phyloP scores from a whole-genome alignment of 108 stramenopile genomes.

The Skeletonema menzelii region DNA sequence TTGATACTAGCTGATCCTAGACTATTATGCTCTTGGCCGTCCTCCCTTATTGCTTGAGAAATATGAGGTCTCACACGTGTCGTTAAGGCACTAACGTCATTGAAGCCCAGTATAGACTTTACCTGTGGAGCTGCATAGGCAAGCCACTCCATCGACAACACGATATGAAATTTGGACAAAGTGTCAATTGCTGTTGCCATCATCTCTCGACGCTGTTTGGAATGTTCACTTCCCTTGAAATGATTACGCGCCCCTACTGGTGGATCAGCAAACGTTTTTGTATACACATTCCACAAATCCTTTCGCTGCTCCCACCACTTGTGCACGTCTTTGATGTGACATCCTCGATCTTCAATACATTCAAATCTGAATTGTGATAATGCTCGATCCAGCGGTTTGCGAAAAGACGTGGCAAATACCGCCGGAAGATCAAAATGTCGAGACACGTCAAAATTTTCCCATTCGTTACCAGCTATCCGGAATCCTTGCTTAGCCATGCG shows the following conservation, averaged over 20 bases:
- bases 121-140: conserved; percentile 72
- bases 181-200: conserved; percentile 68
- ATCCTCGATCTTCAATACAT: conserved; percentile 82
- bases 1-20: conserved; percentile 72
- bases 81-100: conserved; percentile 62
- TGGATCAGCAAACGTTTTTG: conserved; percentile 67
- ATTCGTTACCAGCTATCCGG: conserved; percentile 81
- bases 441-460: conserved; percentile 68
- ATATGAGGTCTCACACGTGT: conserved; percentile 77
- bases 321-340: conserved; percentile 61
- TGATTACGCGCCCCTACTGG: conserved; percentile 32
- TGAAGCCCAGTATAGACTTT: conserved; percentile 65
- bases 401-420: conserved; percentile 79
- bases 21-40: conserved; percentile 74
- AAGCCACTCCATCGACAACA: conserved; percentile 80
- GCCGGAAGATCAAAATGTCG: conserved; percentile 77
- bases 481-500: conserved; percentile 47
- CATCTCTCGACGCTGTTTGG: conserved; percentile 42
- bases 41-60: conserved; percentile 61
- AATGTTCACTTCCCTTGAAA: conserved; percentile 18
- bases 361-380: conserved; percentile 86
- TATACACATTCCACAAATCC: conserved; percentile 80
- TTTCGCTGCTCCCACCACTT: conserved; percentile 66
- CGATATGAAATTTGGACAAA: conserved; percentile 71
- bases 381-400: conserved; percentile 78